Conservation (phyloP, 352 stramenopile genomes). For the Pythium folliculosum region DNA sequence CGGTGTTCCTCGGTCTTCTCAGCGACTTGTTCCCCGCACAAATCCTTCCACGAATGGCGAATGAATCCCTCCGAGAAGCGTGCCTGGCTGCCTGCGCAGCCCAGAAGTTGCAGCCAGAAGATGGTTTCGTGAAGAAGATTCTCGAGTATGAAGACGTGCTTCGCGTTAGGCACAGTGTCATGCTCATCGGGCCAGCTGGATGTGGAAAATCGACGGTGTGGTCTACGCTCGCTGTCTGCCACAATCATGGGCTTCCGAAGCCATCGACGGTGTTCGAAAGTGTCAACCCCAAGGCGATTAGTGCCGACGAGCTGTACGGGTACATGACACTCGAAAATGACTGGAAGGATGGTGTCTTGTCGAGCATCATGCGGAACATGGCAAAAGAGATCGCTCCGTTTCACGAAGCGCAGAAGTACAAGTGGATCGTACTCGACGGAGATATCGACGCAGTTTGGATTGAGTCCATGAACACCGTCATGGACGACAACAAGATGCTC, state of each 20-base stretch:
- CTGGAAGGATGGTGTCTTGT: slow-evolving; percentile 97
- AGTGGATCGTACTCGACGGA: slow-evolving; percentile 93
- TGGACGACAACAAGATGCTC: slow-evolving; percentile 94
- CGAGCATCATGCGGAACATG: slow-evolving; percentile 97
- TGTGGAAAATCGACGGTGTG: slow-evolving; percentile 96
- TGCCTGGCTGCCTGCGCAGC: slow-evolving; percentile 56
- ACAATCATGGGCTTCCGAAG: slow-evolving; percentile 82
- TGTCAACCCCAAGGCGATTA: slow-evolving; percentile 95
- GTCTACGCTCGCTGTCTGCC: slow-evolving; percentile 89
- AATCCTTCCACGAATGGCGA: slow-evolving; percentile 39
- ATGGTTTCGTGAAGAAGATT: slow-evolving; percentile 95
- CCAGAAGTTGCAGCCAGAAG: slow-evolving; percentile 90
- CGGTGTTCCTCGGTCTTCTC: slow-evolving; percentile 94
- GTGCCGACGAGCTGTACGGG: slow-evolving; percentile 91
- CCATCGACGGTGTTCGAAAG: slow-evolving; percentile 93
- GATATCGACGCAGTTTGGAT: slow-evolving; percentile 96
- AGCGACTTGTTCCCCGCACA: slow-evolving; percentile 91
- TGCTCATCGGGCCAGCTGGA: slow-evolving; percentile 94
- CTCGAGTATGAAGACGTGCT: slow-evolving; percentile 95
- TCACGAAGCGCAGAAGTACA: slow-evolving; percentile 83
- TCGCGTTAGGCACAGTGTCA: slow-evolving; percentile 94
- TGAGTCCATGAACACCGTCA: slow-evolving; percentile 93
- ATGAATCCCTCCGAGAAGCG: slow-evolving; percentile 44
- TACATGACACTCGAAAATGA: slow-evolving; percentile 98
- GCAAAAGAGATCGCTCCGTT: slow-evolving; percentile 90